These are phyloP conservation scores for Ceratocystis cacaofunesta DNA, from an alignment of 2,329 filamentous ascomycete genomes.

Conservation along the genomic window DNA sequence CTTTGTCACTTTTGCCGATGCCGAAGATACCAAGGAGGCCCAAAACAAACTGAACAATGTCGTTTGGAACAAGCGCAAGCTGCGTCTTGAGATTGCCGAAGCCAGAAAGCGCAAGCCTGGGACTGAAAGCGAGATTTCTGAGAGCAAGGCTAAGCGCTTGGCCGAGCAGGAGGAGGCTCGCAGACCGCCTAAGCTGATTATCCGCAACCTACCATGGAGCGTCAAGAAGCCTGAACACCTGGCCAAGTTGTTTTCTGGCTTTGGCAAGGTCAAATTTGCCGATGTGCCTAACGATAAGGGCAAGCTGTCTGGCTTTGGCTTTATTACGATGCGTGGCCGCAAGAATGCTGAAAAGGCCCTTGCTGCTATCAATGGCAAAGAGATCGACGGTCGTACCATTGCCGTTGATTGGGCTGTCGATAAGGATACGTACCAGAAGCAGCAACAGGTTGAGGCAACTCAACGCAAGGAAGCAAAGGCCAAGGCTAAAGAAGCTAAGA, in stretches of 20 bases:
- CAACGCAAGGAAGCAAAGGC: slow-evolving; percentile 26
- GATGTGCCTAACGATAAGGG: slow-evolving; percentile 67
- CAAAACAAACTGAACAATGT: slow-evolving; percentile 68
- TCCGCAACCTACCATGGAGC: slow-evolving; percentile 91
- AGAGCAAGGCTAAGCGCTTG: slow-evolving; percentile 38
- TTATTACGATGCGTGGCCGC: slow-evolving; percentile 71
- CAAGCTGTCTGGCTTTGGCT: slow-evolving; percentile 76
- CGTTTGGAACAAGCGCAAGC: slow-evolving; percentile 61
- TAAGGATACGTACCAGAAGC: slow-evolving; percentile 67
- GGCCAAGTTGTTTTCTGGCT: slow-evolving; percentile 63
- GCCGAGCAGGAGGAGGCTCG: slow-evolving; percentile 41
- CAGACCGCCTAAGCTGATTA: slow-evolving; percentile 61
- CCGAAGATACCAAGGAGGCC: slow-evolving; percentile 74
- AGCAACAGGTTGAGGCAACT: slow-evolving; percentile 28
- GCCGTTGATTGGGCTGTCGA: slow-evolving; percentile 97
- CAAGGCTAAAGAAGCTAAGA: slow-evolving; percentile 20
- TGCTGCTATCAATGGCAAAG: slow-evolving; percentile 72
- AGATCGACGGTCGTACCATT: slow-evolving; percentile 71
- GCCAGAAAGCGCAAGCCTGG: slow-evolving; percentile 52
- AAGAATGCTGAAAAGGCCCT: slow-evolving; percentile 89
- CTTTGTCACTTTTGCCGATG: slow-evolving; percentile 91
- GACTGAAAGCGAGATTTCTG: slow-evolving; percentile 26
- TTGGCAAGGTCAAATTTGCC: slow-evolving; percentile 79
- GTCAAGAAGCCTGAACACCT: slow-evolving; percentile 78
- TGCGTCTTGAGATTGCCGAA: slow-evolving; percentile 79